Base-by-base conservation (phyloP, 2,329 filamentous ascomycete species). In the Penicillium italicum region DNA sequence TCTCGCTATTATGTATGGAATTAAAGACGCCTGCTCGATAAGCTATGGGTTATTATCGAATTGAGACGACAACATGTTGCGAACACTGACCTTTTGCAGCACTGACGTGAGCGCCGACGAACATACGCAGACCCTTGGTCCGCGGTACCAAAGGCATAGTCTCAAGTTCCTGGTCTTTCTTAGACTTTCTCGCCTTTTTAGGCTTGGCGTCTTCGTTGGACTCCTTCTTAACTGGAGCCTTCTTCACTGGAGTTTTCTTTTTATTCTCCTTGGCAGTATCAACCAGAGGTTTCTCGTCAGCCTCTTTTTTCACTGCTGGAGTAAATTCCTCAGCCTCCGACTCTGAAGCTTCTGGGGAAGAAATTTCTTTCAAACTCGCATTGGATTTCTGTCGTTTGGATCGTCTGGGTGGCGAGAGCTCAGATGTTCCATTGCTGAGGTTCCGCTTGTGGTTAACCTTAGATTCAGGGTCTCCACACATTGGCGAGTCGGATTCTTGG, bases 61-160 rank as follows among this genome's bases (percentile, higher is more conserved):
- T 34, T 31, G 20, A 30, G 7, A 5, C 34, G 42, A 49, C 31
- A 11, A 14, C 3, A 8, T 34, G 12, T 11, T 33, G 41, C 51
- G 38, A 46, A 26, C 40, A 72, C 79, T 53, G 71, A 89, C 90
- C 93, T 78, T 92, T 93, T 28, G 94, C 91, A 60, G 84, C 86
- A 73, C 89, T 94, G 58, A 97, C 91, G 72, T 99, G 94, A 0
- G 94, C 94, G 16, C 94, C 94, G 53, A 99, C 87, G 67, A 89
- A 87, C 82, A 97, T 89, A 70, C 87, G 86, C 59, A 93, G 78
- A 1, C 85, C 84, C 5, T 80, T 74, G 0, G 91, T 92, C 34
- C 94, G 83, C 26, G 80, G 77, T 20, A 85, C 87, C 1, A 96
- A 73, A 0, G 89, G 85, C 79, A 77, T 75, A 61, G 80, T 79